Conservation (phyloP, 2,329 filamentous ascomycete species). For the Ophiostoma pallidulum region DNA sequence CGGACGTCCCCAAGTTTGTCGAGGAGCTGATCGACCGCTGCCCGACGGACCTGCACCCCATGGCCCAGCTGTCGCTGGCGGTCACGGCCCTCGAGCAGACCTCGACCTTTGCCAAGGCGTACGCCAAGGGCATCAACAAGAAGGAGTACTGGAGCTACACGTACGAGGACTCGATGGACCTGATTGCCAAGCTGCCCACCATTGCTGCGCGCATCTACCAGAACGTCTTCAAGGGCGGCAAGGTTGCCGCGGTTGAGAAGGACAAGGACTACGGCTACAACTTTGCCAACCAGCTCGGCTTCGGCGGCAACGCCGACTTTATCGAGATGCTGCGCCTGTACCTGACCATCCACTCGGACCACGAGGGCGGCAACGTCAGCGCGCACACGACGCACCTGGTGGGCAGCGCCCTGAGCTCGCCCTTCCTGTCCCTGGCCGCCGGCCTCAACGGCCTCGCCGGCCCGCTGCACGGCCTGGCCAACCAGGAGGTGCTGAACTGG, state of each 20-base stretch:
- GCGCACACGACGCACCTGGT: slow-evolving; percentile 98
- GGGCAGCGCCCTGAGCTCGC: slow-evolving; percentile 90
- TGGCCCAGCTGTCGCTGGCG: slow-evolving; percentile 98
- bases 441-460: slow-evolving; percentile 97
- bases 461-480: slow-evolving; percentile 96
- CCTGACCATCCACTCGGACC: slow-evolving; percentile 99
- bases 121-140: slow-evolving; percentile 98
- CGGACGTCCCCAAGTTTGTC: slow-evolving; percentile 94
- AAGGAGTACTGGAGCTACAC: slow-evolving; percentile 99
- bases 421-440: slow-evolving; percentile 91
- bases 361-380: slow-evolving; percentile 98
- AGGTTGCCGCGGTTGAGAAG: slow-evolving; percentile 91
- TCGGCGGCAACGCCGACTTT: slow-evolving; percentile 90
- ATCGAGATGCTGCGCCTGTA: slow-evolving; percentile 97
- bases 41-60: slow-evolving; percentile 97
- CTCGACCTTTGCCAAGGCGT: slow-evolving; percentile 95
- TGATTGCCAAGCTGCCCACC: slow-evolving; percentile 98
- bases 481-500: slow-evolving; percentile 99
- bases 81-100: slow-evolving; percentile 98
- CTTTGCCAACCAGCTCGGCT: slow-evolving; percentile 98
- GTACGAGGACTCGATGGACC: slow-evolving; percentile 98
- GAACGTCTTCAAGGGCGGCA: slow-evolving; percentile 99
- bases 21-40: slow-evolving; percentile 99
- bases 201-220: slow-evolving; percentile 99
- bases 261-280: slow-evolving; percentile 99